A percentile compares a stretch with the other conserved stretches of the same genome.
phyloP scores from a whole-genome alignment of 257 asterid species.

The Forsythia viridissima region DNA sequence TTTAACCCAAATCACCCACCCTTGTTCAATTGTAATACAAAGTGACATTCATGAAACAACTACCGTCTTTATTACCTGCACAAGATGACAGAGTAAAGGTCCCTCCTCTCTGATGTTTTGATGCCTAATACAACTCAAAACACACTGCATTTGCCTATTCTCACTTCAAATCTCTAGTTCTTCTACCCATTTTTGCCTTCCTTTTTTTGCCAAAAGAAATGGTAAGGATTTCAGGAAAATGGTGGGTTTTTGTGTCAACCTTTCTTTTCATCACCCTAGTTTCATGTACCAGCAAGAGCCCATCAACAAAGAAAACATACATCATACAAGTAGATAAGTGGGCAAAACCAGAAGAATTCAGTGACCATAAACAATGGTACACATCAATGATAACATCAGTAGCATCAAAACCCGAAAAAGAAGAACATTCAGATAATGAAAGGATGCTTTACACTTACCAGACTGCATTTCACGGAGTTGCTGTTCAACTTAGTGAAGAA shows the following conservation, averaged over 20 bases:
- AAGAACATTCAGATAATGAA: slow-evolving; percentile 22
- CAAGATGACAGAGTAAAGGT: slow-evolving; percentile 28
- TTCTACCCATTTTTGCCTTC: neutral
- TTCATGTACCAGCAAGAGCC: neutral
- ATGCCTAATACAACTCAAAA: neutral
- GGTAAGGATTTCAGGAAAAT: slow-evolving; percentile 39
- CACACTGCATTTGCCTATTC: neutral
- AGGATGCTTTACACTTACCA: slow-evolving; percentile 70
- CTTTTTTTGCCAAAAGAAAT: slow-evolving; percentile 30
- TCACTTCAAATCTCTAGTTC: slow-evolving; percentile 9
- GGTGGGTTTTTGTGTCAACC: slow-evolving; percentile 31
- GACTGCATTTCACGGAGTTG: slow-evolving; percentile 84
- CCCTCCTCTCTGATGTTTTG: slow-evolving; percentile 21
- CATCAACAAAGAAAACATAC: slow-evolving; percentile 52
- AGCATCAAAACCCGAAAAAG: slow-evolving; percentile 11
- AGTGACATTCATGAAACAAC: slow-evolving; percentile 60
- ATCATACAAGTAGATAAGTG: slow-evolving; percentile 65
- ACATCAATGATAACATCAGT: slow-evolving; percentile 59
- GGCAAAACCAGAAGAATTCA: slow-evolving; percentile 70
- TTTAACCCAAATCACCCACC: neutral
- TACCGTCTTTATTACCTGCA: slow-evolving; percentile 58
- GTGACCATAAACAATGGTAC: slow-evolving; percentile 69
- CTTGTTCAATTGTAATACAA: slow-evolving; percentile 9
- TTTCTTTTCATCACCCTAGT: slow-evolving; percentile 17
- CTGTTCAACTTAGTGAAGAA: slow-evolving; percentile 59